A percentile compares a stretch with the other conserved stretches of the same genome.
Evolutionary conservation across 2,329 filamentous ascomycete genomes (phyloP).

Genomic region (Diaporthe ilicicola): DNA sequence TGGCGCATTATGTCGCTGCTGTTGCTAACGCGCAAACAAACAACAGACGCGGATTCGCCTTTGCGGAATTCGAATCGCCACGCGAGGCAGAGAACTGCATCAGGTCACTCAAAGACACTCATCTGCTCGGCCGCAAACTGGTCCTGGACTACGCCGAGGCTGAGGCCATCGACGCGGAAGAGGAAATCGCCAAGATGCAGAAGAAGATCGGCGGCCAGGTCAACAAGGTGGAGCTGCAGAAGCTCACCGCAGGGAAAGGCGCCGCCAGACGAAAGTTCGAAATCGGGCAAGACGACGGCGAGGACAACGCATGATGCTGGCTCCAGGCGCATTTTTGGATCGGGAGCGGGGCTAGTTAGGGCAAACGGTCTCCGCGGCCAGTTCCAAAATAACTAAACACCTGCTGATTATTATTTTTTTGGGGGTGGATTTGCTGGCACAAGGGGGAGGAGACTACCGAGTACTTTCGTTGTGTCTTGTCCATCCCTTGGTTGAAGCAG

Average conservation of each 20-base stretch:
- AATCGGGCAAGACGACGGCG: slow-evolving; percentile 76
- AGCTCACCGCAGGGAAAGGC: slow-evolving; percentile 78
- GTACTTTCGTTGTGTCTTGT: slow-evolving; percentile 33
- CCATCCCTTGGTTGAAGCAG: slow-evolving; percentile 33
- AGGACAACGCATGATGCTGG: slow-evolving; percentile 57
- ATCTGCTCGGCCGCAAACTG: slow-evolving; percentile 87
- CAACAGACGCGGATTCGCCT: slow-evolving; percentile 81
- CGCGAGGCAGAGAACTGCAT: slow-evolving; percentile 90
- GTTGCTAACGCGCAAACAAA: slow-evolving; percentile 15
- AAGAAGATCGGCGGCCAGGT: slow-evolving; percentile 92
- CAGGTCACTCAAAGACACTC: slow-evolving; percentile 89
- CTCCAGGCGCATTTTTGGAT: slow-evolving; percentile 25
- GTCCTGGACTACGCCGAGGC: slow-evolving; percentile 92
- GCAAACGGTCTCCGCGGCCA: slow-evolving; percentile 3
- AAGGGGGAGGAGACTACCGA: background rate
- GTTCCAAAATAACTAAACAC: slow-evolving; percentile 27
- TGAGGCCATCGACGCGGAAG: slow-evolving; percentile 90
- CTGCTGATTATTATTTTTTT: background rate
- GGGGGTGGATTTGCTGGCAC: slow-evolving; percentile 4
- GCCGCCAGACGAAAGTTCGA: slow-evolving; percentile 80
- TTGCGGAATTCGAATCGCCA: slow-evolving; percentile 92
- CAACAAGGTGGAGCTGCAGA: slow-evolving; percentile 89
- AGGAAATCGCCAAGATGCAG: slow-evolving; percentile 96
- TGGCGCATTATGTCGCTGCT: slow-evolving; percentile 2
- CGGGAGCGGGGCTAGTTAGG: slow-evolving; percentile 4